Conservation (phyloP, 768 basidiomycete species). For the Boletales sp. region DNA sequence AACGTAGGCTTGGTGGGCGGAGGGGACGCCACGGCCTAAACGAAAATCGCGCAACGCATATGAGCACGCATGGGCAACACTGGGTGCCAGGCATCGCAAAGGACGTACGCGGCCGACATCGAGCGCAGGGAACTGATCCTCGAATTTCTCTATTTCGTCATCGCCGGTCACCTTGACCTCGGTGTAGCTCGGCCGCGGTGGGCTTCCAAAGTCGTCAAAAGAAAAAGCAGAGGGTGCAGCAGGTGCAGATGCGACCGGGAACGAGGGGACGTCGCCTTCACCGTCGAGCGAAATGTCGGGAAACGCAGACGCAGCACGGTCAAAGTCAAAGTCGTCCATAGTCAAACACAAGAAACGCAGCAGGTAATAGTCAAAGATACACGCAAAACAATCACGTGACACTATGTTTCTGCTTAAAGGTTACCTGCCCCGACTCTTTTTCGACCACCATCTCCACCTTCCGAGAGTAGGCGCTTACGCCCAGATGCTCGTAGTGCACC, state of each 20-base stretch:
- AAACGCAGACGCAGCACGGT: constrained; percentile 76
- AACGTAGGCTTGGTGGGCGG: constrained; percentile 37
- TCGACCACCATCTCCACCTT: background rate
- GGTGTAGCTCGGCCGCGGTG: constrained; percentile 37
- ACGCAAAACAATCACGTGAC: background rate
- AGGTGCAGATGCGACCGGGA: constrained; percentile 29
- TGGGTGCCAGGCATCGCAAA: background rate
- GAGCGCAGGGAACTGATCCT: constrained; percentile 82
- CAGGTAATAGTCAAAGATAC: too few species aligned
- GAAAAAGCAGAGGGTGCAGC: constrained; percentile 49
- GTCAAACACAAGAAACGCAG: background rate
- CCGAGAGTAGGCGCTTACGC: background rate
- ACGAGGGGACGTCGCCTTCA: constrained; percentile 49
- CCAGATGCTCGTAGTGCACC: background rate
- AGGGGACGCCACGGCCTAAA: constrained; percentile 34
- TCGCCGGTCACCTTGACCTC: constrained; percentile 80
- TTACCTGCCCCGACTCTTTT: background rate
- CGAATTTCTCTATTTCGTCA: constrained; percentile 82
- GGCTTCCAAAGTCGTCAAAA: constrained; percentile 61
- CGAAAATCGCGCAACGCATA: constrained; percentile 6
- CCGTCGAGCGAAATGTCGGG: constrained; percentile 82
- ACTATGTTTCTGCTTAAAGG: background rate
- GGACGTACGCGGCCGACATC: constrained; percentile 44
- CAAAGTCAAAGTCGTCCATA: constrained; percentile 67
- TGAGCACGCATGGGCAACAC: too few species aligned